These are phyloP conservation scores for Metarhizium brunneum DNA, from an alignment of 2,329 filamentous ascomycete genomes.

Conservation along the genomic window DNA sequence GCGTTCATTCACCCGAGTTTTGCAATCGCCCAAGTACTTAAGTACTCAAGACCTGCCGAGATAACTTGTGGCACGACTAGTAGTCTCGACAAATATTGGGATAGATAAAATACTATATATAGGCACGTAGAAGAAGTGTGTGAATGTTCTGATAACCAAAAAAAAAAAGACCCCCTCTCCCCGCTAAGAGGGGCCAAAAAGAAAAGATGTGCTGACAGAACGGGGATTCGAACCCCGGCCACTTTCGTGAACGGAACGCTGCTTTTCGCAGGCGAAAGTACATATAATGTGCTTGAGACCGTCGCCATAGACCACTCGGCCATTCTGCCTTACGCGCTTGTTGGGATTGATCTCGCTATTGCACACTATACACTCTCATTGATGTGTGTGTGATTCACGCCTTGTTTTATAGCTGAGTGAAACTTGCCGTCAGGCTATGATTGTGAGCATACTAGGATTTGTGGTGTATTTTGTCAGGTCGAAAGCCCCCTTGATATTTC, in stretches of 20 bases:
- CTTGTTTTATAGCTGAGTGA: background rate
- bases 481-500: rapidly evolving
- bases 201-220: constrained; percentile 10
- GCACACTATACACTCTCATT: background rate
- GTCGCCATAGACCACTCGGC: constrained; percentile 15
- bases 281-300: constrained; percentile 13
- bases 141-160: background rate
- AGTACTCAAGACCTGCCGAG: no score
- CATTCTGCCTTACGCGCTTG: constrained; percentile 10
- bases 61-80: no score
- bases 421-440: background rate
- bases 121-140: no score
- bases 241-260: constrained; percentile 17
- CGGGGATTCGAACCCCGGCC: constrained; percentile 17
- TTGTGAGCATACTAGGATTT: background rate
- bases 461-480: background rate
- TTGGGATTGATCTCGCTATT: background rate
- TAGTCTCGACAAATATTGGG: no score
- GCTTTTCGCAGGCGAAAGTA: constrained; percentile 10
- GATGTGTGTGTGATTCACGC: no score
- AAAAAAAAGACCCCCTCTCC: background rate
- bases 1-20: no score
- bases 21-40: no score
- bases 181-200: constrained; percentile 5
- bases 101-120: background rate